Base-by-base conservation (phyloP, 176 grass and related monocot genomes). In the Oryza punctata region DNA sequence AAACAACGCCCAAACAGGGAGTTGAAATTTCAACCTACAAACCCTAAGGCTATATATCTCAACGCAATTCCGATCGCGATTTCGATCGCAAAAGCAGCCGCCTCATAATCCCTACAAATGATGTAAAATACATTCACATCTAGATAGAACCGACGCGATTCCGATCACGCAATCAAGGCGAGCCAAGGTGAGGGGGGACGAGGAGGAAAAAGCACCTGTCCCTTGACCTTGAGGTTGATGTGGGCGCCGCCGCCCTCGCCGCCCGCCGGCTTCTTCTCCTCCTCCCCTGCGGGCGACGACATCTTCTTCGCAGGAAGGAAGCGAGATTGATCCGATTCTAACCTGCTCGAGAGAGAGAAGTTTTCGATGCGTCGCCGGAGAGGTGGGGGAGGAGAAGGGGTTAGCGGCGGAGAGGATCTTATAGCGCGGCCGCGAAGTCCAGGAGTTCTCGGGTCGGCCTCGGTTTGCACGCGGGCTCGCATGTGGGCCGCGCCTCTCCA, bases 141-240 rank as follows among this genome's bases (percentile, higher is more conserved):
- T 41, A 41, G 1, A 10, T n/a, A 70, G 19, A 43, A 40, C 6
- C 11, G 23, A 24, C 68, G 68, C 21, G 41, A 12, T 11, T 5
- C 11, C 37, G 47, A 44, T 25, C 19, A 12, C 38, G 12, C 30
- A 19, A 5, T 23, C 67, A 5, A n/a, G n/a, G n/a, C n/a, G n/a
- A n/a, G n/a, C n/a, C n/a, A n/a, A n/a, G n/a, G 40, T 41, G 40
- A 41, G 13, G 37, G 50, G 50, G 19, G 19, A 19, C 12, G 45
- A 50, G 0, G n/a, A 90, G 37, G 37, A 38, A 3, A 3, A 21
- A 59, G 68, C 7, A 91, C 94, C 88, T 96, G 90, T 10, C 94
- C 94, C 76, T 96, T 96, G 73, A 96, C 90, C 83, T 91, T 96
- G 10, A 96, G 90, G 43, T 96, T 96, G 91, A 93, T 93, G 77